Evolutionary conservation across 371 early-diverging fungal genomes (phyloP).

Genomic region (Blakeslea trispora): DNA sequence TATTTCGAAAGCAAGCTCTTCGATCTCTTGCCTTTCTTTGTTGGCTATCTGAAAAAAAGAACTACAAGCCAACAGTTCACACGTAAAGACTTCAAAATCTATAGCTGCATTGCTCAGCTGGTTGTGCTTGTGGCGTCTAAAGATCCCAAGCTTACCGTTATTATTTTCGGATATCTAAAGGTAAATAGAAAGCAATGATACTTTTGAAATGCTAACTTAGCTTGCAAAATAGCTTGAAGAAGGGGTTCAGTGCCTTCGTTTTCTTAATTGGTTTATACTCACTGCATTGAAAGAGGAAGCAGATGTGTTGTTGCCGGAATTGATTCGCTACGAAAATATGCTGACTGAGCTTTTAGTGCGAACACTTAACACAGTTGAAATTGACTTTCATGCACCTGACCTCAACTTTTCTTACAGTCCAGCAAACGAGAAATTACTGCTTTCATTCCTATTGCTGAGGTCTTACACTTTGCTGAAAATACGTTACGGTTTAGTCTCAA

Average conservation of each 20-base stretch:
- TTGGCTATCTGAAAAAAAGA: conserved; percentile 38
- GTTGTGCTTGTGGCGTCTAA: conserved; percentile 37
- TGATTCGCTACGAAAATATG: conserved; percentile 39
- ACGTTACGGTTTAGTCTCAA: conserved; percentile 10
- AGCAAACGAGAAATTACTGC: conserved; percentile 41
- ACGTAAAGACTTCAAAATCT: conserved; percentile 51
- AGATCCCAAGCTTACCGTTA: conserved; percentile 28
- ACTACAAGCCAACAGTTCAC: conserved; percentile 44
- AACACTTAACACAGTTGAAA: conserved; percentile 40
- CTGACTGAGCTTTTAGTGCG: conserved; percentile 44
- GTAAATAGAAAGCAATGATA: conserved; percentile 27
- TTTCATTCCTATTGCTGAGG: conserved; percentile 45
- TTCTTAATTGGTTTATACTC: conserved; percentile 53
- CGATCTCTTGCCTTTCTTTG: conserved; percentile 33
- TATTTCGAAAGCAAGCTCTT: conserved; percentile 41
- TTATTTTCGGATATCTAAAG: conserved; percentile 41
- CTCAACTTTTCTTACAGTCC: conserved; percentile 44
- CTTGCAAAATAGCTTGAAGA: conserved; percentile 40
- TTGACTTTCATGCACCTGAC: conserved; percentile 43
- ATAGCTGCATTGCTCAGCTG: conserved; percentile 38
- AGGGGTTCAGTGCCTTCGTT: conserved; percentile 43
- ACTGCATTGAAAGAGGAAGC: conserved; percentile 29
- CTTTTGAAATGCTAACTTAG: too few species aligned
- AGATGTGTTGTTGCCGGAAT: conserved; percentile 20
- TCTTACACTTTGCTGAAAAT: conserved; percentile 39